Base-by-base conservation (phyloP, 352 stramenopile species). In the Phytopythium delawarense region DNA sequence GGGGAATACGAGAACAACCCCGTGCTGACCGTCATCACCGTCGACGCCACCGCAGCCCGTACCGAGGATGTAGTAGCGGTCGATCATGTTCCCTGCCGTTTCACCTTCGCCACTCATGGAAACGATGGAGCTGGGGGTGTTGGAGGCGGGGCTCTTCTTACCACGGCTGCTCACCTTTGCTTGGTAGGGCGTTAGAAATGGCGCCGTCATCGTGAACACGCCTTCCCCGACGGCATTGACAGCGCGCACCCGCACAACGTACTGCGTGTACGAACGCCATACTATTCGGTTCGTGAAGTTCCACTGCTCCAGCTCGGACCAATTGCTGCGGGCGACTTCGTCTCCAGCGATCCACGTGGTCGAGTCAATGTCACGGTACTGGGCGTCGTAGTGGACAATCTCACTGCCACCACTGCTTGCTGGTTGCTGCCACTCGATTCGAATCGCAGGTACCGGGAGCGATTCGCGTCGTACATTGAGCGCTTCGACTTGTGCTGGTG, bases 31-130 rank as follows among this genome's bases (percentile, higher is more conserved):
- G 32, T 79, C 64, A 13, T 65, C 32, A 13, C 70, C 69, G 34
- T 59, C 37, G 1, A 59, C 21, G 9, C 84, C 87, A 8, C 84
- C 84, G 51, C 64, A 66, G 2, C 70, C 81, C 21, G 82, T 77
- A 23, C 81, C 66, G 21, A 84, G 69, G 49, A 90, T 57, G 63
- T 93, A 96, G 65, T 88, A 79, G 20, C 62, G 71, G 37, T 93
- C 84, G 13, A 64, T 54, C 2, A 40, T 49, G 54, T 91, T 91
- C 0, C 72, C 87, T 20, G 71, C 65, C 20, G 50, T 35, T 4
- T 70, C 55, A 12, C 72, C 69, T 20, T 59, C 49, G 20, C 80
- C 84, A 32, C 57, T 67, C 44, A 66, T 55, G 0, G 55, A 52
- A 1, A 61, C 28, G 28, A 61, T 44, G 9, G 48, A 37, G 48